Conservation (phyloP, 805 yeast genomes). For the Candida peoriensis region DNA sequence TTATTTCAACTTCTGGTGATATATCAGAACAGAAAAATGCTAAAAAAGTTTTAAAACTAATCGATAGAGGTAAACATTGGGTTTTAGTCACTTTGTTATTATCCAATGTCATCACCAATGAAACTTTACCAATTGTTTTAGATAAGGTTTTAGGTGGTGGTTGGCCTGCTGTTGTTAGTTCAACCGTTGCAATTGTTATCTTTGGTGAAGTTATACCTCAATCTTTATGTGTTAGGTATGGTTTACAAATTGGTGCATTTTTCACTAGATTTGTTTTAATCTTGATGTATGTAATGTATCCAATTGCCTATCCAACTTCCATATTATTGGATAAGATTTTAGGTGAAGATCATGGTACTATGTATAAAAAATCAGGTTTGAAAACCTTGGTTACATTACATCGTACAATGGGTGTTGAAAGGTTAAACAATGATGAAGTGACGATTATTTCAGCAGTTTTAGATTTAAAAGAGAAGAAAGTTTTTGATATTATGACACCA, state of each 20-base stretch:
- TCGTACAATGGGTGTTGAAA: slow-evolving; percentile 90
- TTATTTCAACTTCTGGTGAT: slow-evolving; percentile 84
- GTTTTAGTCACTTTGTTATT: slow-evolving; percentile 82
- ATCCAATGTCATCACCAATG: slow-evolving; percentile 89
- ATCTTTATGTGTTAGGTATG: slow-evolving; percentile 87
- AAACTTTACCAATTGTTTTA: slow-evolving; percentile 87
- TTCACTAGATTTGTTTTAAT: slow-evolving; percentile 83
- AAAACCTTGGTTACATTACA: slow-evolving; percentile 92
- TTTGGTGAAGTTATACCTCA: slow-evolving; percentile 98
- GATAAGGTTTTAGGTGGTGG: slow-evolving; percentile 96
- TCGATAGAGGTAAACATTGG: slow-evolving; percentile 92
- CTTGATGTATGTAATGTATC: slow-evolving; percentile 87
- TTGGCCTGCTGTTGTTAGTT: slow-evolving; percentile 89
- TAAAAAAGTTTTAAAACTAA: slow-evolving; percentile 60
- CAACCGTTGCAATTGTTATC: slow-evolving; percentile 89
- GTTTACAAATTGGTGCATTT: slow-evolving; percentile 83
- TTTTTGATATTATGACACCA: slow-evolving; percentile 89
- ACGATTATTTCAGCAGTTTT: slow-evolving; percentile 92
- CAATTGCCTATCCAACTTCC: slow-evolving; percentile 89
- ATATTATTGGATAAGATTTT: slow-evolving; percentile 69
- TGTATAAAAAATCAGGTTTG: slow-evolving; percentile 87
- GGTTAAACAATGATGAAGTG: slow-evolving; percentile 91
- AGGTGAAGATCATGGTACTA: slow-evolving; percentile 96
- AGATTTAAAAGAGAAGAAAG: slow-evolving; percentile 89
- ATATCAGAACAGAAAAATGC: slow-evolving; percentile 63